A percentile compares a stretch with the other conserved stretches of the same genome.
Conservation (phyloP, 768 basidiomycete genomes). For the Cystoderma amianthinum region DNA sequence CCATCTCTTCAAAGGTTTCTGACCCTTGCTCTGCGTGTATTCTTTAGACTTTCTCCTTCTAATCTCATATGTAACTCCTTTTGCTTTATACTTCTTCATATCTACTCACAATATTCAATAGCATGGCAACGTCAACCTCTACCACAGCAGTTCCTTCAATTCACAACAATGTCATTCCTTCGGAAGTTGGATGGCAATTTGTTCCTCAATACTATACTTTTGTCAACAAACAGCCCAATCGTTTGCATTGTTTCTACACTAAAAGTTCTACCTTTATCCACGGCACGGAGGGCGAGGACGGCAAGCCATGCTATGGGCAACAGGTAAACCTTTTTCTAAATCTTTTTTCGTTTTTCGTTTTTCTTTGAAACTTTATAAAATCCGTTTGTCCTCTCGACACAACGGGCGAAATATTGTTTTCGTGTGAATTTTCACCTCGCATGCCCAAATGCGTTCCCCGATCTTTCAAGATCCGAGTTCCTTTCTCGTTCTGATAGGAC, state of each 20-base stretch:
- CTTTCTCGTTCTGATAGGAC: no score
- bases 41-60: slow-evolving; percentile 25
- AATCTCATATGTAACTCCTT: slow-evolving; percentile 23
- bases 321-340: slow-evolving; percentile 48
- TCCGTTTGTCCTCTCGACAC: no score
- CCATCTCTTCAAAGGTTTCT: slow-evolving; percentile 14
- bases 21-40: slow-evolving; percentile 22
- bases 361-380: no score
- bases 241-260: slow-evolving; percentile 98
- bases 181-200: slow-evolving; percentile 99
- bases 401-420: no score
- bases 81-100: slow-evolving; percentile 1
- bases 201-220: slow-evolving; percentile 99
- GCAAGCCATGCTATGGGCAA: slow-evolving; percentile 85
- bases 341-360: slow-evolving; percentile 2
- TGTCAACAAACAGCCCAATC: slow-evolving; percentile 95
- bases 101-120: background rate
- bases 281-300: slow-evolving; percentile 95
- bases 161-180: slow-evolving; percentile 71
- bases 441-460: no score
- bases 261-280: slow-evolving; percentile 97
- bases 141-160: slow-evolving; percentile 25
- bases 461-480: no score
- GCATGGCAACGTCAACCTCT: slow-evolving; percentile 31
- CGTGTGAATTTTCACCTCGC: background rate